Percentiles rank a stretch among this genome's conserved stretches.
Evolutionary conservation across 495 filamentous ascomycete genomes (phyloP).

Genomic region (Xylaria sp.): DNA sequence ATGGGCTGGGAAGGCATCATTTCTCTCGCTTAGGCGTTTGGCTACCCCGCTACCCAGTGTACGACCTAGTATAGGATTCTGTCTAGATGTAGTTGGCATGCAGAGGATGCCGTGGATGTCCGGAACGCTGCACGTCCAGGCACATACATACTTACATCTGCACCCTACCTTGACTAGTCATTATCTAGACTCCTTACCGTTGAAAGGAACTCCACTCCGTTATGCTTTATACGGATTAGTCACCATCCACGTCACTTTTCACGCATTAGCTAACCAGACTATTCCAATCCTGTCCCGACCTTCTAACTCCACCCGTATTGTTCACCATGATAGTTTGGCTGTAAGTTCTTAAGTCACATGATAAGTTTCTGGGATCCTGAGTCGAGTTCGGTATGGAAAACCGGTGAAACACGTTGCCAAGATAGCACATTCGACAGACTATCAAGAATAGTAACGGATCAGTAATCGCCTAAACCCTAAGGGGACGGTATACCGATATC

Average conservation of each 20-base stretch:
- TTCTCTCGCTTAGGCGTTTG: not conserved
- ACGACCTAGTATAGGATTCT: no score
- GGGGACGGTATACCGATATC: not conserved
- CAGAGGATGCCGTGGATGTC: not conserved
- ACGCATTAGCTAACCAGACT: not conserved
- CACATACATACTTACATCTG: no score
- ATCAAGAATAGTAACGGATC: not conserved
- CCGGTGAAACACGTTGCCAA: not conserved
- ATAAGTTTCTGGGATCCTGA: not conserved
- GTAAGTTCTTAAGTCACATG: not conserved
- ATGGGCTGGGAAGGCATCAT: not conserved
- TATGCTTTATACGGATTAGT: conserved; percentile 4
- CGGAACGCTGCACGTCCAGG: no score
- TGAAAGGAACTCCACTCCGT: not conserved
- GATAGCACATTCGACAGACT: not conserved
- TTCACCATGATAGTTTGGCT: not conserved
- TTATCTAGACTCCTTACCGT: no score
- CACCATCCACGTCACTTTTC: not conserved
- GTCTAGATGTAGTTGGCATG: no score
- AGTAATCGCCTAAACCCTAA: conserved; percentile 7
- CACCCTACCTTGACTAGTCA: not conserved
- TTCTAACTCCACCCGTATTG: not conserved
- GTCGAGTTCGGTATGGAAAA: conserved; percentile 5
- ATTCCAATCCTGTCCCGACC: conserved; percentile 1
- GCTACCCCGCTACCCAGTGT: no score